Percentiles rank a stretch among this genome's conserved stretches.
These are phyloP conservation scores for Babesia sp. DNA, from an alignment of 169 alveolate species.

Conservation along the genomic window DNA sequence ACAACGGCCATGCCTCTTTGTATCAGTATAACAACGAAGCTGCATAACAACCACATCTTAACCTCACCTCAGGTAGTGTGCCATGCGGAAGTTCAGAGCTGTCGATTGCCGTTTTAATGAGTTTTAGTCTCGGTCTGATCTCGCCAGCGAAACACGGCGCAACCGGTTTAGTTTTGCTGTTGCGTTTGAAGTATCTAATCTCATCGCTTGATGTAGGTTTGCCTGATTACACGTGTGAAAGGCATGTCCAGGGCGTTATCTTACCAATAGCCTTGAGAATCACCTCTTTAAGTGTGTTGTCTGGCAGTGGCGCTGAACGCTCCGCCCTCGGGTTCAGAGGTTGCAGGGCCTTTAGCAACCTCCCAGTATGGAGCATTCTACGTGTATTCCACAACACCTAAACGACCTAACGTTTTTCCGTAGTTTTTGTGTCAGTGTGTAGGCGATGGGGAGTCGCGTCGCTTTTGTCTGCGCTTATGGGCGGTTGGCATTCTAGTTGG, in stretches of 20 bases:
- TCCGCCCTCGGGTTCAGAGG: neutral
- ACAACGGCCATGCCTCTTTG: too few species aligned
- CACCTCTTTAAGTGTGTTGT: slow-evolving; percentile 52
- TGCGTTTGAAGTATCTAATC: slow-evolving; percentile 39
- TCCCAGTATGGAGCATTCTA: slow-evolving; percentile 24
- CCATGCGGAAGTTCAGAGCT: slow-evolving; percentile 31
- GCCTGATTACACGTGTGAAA: slow-evolving; percentile 9
- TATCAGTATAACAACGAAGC: too few species aligned
- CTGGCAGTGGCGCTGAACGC: slow-evolving; percentile 35
- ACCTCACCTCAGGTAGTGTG: slow-evolving; percentile 59
- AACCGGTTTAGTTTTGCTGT: slow-evolving; percentile 54
- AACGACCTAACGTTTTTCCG: neutral
- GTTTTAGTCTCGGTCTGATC: slow-evolving; percentile 69
- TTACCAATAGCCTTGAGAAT: slow-evolving; percentile 54
- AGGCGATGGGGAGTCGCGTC: neutral
- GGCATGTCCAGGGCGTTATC: neutral
- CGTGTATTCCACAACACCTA: neutral
- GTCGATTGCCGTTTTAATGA: slow-evolving; percentile 37
- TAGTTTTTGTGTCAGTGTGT: neutral
- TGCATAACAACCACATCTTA: neutral
- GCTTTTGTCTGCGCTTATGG: neutral
- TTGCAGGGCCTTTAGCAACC: slow-evolving; percentile 26
- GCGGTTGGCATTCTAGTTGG: neutral
- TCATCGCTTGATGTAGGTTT: slow-evolving; percentile 64
- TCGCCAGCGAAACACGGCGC: slow-evolving; percentile 74